Conservation (phyloP, 2,329 filamentous ascomycete genomes). For the Exophiala sp. region DNA sequence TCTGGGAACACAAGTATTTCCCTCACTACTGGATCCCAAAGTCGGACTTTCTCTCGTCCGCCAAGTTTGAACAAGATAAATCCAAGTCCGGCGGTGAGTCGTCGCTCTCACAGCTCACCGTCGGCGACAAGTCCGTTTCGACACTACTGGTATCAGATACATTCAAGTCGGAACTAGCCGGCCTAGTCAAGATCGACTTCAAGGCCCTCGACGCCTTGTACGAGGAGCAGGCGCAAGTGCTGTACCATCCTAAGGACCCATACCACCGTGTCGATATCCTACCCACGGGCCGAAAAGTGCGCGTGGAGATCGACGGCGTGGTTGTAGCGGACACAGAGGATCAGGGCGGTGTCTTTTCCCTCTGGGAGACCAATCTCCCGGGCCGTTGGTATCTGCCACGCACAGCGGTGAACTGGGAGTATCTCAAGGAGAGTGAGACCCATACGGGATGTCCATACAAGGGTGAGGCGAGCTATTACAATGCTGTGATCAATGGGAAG, state of each 20-base stretch:
- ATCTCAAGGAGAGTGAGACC: constrained; percentile 23
- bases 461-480: constrained; percentile 28
- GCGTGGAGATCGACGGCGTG: constrained; percentile 24
- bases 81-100: constrained; percentile 22
- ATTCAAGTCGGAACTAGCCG: constrained; percentile 23
- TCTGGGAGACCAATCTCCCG: constrained; percentile 29
- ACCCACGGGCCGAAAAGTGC: constrained; percentile 24
- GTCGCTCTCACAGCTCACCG: constrained; percentile 19
- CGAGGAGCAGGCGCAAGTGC: constrained; percentile 23
- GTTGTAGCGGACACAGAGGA: constrained; percentile 24
- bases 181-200: constrained; percentile 28
- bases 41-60: constrained; percentile 19
- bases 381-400: constrained; percentile 28
- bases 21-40: constrained; percentile 26
- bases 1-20: constrained; percentile 28
- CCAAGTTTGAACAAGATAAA: constrained; percentile 25
- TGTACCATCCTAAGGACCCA: constrained; percentile 29
- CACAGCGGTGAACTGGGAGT: constrained; percentile 26
- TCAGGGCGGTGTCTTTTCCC: constrained; percentile 27
- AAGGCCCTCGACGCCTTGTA: constrained; percentile 29
- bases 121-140: constrained; percentile 16
- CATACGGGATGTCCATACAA: constrained; percentile 30
- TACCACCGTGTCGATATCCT: constrained; percentile 29
- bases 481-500: constrained; percentile 26
- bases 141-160: constrained; percentile 22